Conservation (phyloP, 2,329 filamentous ascomycete species). For the Triangularia setosa region DNA sequence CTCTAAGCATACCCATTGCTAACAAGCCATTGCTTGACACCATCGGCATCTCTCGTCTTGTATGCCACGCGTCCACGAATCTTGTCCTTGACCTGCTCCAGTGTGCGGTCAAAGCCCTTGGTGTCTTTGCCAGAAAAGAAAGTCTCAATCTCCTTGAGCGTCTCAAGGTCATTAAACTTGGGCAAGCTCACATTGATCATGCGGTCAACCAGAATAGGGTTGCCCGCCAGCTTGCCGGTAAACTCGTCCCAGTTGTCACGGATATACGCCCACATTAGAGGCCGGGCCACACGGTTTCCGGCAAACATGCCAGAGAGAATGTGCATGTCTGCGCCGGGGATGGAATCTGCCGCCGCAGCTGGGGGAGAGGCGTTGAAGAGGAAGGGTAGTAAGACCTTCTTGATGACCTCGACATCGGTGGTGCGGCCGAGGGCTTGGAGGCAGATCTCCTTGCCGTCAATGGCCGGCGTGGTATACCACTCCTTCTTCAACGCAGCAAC, state of each 20-base stretch:
- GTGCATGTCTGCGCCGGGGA: conserved; percentile 84
- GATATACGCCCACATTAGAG: conserved; percentile 78
- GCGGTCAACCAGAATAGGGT: conserved; percentile 84
- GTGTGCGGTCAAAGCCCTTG: conserved; percentile 76
- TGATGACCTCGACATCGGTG: conserved; percentile 64
- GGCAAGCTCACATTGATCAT: conserved; percentile 76
- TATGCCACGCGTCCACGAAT: conserved; percentile 82
- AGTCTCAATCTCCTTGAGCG: conserved; percentile 69
- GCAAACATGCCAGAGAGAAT: conserved; percentile 70
- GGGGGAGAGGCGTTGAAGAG: conserved; percentile 65
- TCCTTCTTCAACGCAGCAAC: conserved; percentile 79
- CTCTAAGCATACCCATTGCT: conserved; percentile 24
- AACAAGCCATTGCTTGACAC: conserved; percentile 74
- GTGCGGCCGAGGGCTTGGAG: conserved; percentile 72
- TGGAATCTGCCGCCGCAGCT: conserved; percentile 50
- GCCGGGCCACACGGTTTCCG: conserved; percentile 68
- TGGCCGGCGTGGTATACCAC: conserved; percentile 74
- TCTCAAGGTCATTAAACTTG: conserved; percentile 69
- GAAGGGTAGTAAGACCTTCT: conserved; percentile 65
- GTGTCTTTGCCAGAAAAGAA: conserved; percentile 91
- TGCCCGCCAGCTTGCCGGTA: conserved; percentile 64
- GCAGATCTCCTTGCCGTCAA: conserved; percentile 87
- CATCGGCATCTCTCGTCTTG: conserved; percentile 67
- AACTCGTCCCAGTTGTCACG: conserved; percentile 78
- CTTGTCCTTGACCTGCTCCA: conserved; percentile 81